Conservation (phyloP, 1,284 basidiomycete species). For the Pisolithus thermaeus region DNA sequence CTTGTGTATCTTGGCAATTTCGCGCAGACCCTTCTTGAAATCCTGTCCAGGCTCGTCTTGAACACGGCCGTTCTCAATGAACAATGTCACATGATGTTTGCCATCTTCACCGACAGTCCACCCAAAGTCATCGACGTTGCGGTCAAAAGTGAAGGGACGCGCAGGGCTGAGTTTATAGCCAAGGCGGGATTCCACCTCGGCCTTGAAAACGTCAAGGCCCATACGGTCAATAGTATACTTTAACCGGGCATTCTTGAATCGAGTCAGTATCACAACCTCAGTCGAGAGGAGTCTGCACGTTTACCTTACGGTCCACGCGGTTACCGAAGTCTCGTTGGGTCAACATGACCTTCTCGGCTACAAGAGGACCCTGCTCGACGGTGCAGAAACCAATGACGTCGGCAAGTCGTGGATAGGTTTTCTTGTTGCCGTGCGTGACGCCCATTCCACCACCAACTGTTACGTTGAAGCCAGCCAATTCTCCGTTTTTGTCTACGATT, state of each 20-base stretch:
- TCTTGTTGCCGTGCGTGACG: constrained; percentile 98
- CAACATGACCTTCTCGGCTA: constrained; percentile 92
- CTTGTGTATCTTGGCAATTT: constrained; percentile 93
- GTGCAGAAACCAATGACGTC: constrained; percentile 92
- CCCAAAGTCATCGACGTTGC: constrained; percentile 92
- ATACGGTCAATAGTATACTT: constrained; percentile 98
- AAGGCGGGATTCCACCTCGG: constrained; percentile 85
- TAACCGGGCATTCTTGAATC: constrained; percentile 72
- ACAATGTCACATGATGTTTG: constrained; percentile 88
- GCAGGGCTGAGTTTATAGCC: constrained; percentile 76
- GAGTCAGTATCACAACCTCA: constrained; percentile 8
- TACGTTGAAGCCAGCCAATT: constrained; percentile 87
- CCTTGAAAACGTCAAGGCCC: constrained; percentile 82
- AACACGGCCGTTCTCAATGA: constrained; percentile 96
- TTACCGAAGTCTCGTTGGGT: constrained; percentile 96
- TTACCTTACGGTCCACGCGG: constrained; percentile 68
- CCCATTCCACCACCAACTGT: constrained; percentile 96
- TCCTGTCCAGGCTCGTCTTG: constrained; percentile 87
- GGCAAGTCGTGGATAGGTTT: constrained; percentile 92
- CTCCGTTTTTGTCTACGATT: constrained; percentile 69
- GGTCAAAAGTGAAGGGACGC: constrained; percentile 78
- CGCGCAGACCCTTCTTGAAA: constrained; percentile 90
- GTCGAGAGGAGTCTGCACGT: not conserved
- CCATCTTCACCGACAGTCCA: constrained; percentile 89
- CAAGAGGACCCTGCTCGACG: constrained; percentile 78